Base-by-base conservation (phyloP, 306 rosid genomes). In the Ochetophila trinervis region DNA sequence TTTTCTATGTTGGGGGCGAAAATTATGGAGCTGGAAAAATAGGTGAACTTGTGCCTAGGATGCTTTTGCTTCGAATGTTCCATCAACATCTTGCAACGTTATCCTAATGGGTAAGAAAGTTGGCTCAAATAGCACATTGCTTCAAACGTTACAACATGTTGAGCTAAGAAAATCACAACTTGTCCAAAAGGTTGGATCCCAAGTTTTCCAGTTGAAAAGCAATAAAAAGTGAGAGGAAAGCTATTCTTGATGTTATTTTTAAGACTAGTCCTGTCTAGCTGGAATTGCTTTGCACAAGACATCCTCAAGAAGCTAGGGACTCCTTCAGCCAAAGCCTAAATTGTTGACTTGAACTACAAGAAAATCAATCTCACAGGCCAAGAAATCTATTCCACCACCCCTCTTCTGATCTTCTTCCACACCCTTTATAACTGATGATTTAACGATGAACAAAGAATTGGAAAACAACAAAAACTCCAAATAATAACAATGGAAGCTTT, bases 321-420 rank as follows among this genome's bases (percentile, higher is more conserved):
- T 27, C 71, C 79, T 69, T 76, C 56, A 50, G 50, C 75, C 85
- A 70, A 86, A 63, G 61, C 72, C 79, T 66, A 54, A 77, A 47
- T 74, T 18, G 57, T 53, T 80, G 59, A 87, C 97, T 82, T 93
- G 79, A 72, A 73, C 76, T 66, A 74, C 76, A 87, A 86, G 95
- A 60, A 70, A 86, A 79, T 75, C 84, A 80, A 82, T 77, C 89
- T 76, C 77, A 35, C 58, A 78, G 53, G 37, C 35, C 70, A 85
- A 75, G 80, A 62, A 63, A 80, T 69, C 75, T 51, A 65, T 74
- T 73, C 71, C 59, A n/a, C n/a, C n/a, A n/a, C n/a, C n/a, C n/a
- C n/a, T n/a, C 59, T 47, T 65, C 63, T 69, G 55, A 11, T 62
- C 64, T 50, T 51, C 67, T 59, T 27, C 45, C 45, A 42, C 44